Percentiles rank a stretch among this genome's conserved stretches.
These are phyloP conservation scores for Heliophila coronopifolia DNA, from an alignment of 441 rosid genomes.

Conservation along the genomic window DNA sequence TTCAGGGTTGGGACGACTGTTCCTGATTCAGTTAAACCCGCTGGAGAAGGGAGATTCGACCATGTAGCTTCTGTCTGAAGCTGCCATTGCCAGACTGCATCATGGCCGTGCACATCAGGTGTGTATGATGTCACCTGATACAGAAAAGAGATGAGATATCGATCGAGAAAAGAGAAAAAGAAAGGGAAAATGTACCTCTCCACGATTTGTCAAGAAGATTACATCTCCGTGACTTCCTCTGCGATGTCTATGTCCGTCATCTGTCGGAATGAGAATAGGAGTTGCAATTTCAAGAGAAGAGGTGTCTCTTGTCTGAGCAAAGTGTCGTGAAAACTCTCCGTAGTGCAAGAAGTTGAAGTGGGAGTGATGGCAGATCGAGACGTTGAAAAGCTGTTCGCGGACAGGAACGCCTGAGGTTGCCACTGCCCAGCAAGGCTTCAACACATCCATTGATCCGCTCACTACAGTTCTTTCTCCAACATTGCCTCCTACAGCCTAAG, in stretches of 20 bases:
- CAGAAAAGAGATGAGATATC: background rate
- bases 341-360: constrained; percentile 76
- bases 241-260: constrained; percentile 78
- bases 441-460: constrained; percentile 91
- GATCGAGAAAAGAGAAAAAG: constrained; percentile 2
- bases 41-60: constrained; percentile 89
- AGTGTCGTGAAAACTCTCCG: constrained; percentile 68
- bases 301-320: constrained; percentile 54
- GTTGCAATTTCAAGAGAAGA: constrained; percentile 83
- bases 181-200: constrained; percentile 56
- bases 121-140: constrained; percentile 85
- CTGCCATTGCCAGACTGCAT: constrained; percentile 95
- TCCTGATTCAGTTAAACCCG: constrained; percentile 79
- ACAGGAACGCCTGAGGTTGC: constrained; percentile 97
- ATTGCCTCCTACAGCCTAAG: constrained; percentile 93
- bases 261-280: constrained; percentile 82
- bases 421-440: constrained; percentile 96
- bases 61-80: constrained; percentile 83
- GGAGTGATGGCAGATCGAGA: constrained; percentile 82
- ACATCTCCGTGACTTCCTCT: constrained; percentile 93
- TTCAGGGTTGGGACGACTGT: constrained; percentile 76
- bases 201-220: constrained; percentile 84
- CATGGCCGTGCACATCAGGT: constrained; percentile 79
- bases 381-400: constrained; percentile 91
- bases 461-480: constrained; percentile 89